Evolutionary conservation across 768 basidiomycete species (phyloP).

Genomic region (Boletus sp.): DNA sequence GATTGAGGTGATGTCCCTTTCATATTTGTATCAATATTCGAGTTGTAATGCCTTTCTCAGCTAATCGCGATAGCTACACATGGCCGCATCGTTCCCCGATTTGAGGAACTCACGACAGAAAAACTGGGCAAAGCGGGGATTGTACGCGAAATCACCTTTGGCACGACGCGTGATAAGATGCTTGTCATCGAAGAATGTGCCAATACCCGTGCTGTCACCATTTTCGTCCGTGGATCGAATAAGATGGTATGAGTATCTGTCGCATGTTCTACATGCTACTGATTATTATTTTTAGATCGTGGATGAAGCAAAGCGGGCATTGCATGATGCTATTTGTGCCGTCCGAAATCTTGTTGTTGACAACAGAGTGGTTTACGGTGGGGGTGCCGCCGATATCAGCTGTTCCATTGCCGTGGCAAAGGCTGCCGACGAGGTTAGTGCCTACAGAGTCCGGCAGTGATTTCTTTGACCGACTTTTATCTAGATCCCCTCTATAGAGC

Average conservation of each 20-base stretch:
- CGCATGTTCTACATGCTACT: background rate
- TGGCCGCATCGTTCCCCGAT: slow-evolving; percentile 96
- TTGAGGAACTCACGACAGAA: slow-evolving; percentile 88
- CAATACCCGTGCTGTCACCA: slow-evolving; percentile 92
- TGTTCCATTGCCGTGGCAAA: slow-evolving; percentile 90
- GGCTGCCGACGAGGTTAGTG: slow-evolving; percentile 84
- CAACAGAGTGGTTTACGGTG: slow-evolving; percentile 96
- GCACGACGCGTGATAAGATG: slow-evolving; percentile 99
- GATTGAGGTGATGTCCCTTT: slow-evolving; percentile 68
- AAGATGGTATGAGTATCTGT: slow-evolving; percentile 78
- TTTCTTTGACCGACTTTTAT: background rate
- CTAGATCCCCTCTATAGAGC: slow-evolving; percentile 94
- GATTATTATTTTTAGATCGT: slow-evolving; percentile 67
- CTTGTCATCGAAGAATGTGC: slow-evolving; percentile 98
- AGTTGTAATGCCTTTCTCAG: slow-evolving; percentile 36
- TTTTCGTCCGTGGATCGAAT: slow-evolving; percentile 96
- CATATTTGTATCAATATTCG: background rate
- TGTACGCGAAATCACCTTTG: slow-evolving; percentile 92
- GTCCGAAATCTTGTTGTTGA: slow-evolving; percentile 95
- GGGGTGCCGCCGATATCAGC: slow-evolving; percentile 96
- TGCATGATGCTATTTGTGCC: slow-evolving; percentile 97
- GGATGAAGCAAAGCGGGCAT: slow-evolving; percentile 95
- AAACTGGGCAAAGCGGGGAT: slow-evolving; percentile 94
- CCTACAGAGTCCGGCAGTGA: background rate
- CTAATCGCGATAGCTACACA: slow-evolving; percentile 98